Percentiles rank a stretch among this genome's conserved stretches.
Evolutionary conservation across 1,139 yeast genomes (phyloP).

Genomic region (Debaryomycetaceae sp.): DNA sequence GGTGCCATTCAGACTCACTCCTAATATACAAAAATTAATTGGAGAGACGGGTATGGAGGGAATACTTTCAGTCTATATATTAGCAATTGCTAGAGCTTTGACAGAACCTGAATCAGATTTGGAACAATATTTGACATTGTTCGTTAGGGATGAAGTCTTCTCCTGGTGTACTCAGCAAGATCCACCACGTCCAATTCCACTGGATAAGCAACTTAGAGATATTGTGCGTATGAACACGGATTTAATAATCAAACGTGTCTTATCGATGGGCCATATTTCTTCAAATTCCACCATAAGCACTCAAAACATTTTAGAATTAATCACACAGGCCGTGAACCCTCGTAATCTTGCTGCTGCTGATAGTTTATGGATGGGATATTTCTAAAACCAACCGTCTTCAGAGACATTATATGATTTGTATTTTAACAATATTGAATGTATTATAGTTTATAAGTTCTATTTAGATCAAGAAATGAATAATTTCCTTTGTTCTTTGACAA

Average conservation of each 20-base stretch:
- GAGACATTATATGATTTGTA: background rate
- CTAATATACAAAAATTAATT: conserved; percentile 88
- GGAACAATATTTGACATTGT: conserved; percentile 82
- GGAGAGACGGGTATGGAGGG: conserved; percentile 95
- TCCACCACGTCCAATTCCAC: conserved; percentile 57
- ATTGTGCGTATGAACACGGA: conserved; percentile 89
- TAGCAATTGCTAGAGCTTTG: conserved; percentile 83
- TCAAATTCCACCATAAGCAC: conserved; percentile 80
- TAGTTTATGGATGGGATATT: conserved; percentile 93
- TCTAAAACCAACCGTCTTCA: conserved; percentile 27
- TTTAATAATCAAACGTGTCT: conserved; percentile 64
- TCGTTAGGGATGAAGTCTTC: conserved; percentile 91
- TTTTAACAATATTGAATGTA: background rate
- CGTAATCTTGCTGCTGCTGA: conserved; percentile 91
- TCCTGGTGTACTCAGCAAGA: conserved; percentile 93
- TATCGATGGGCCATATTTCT: conserved; percentile 75
- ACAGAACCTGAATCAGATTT: conserved; percentile 88
- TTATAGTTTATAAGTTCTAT: background rate
- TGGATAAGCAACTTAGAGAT: conserved; percentile 79
- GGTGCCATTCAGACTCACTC: conserved; percentile 95
- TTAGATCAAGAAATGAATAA: conserved; percentile 1
- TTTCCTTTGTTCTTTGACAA: conserved; percentile 1
- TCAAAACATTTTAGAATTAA: conserved; percentile 85
- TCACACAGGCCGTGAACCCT: conserved; percentile 95
- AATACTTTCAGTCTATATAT: conserved; percentile 76